These are phyloP conservation scores for Botryobasidium botryosum DNA, from an alignment of 768 basidiomycete genomes.

Conservation along the genomic window DNA sequence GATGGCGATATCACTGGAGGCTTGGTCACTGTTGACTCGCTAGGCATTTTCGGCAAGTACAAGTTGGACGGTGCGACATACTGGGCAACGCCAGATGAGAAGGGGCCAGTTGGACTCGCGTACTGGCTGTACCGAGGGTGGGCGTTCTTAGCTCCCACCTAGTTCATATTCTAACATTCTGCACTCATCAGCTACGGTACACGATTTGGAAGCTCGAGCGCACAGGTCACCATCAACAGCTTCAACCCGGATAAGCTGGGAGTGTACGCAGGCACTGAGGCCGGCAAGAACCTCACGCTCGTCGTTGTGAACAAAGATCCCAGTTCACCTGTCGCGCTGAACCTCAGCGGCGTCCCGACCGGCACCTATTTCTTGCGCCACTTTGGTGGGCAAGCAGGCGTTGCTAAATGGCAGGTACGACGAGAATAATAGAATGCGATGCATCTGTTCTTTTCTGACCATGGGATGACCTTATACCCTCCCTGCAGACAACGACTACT, in stretches of 20 bases:
- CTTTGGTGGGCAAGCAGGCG: slow-evolving; percentile 35
- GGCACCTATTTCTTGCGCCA: slow-evolving; percentile 38
- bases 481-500: slow-evolving; percentile 19
- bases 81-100: slow-evolving; percentile 32
- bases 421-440: neutral
- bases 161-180: neutral
- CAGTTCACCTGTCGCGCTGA: slow-evolving; percentile 24
- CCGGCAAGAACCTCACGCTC: slow-evolving; percentile 25
- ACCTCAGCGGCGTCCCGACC: slow-evolving; percentile 29
- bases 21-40: slow-evolving; percentile 32
- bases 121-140: slow-evolving; percentile 42
- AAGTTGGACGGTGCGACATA: slow-evolving; percentile 36
- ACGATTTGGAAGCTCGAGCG: slow-evolving; percentile 28
- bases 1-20: slow-evolving; percentile 39
- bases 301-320: slow-evolving; percentile 39
- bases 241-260: slow-evolving; percentile 26
- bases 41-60: slow-evolving; percentile 36
- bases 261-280: slow-evolving; percentile 31
- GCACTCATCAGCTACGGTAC: slow-evolving; percentile 25
- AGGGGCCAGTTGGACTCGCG: slow-evolving; percentile 33
- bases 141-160: neutral
- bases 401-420: slow-evolving; percentile 37
- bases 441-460: neutral
- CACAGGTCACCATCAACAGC: slow-evolving; percentile 28
- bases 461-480: neutral